These are phyloP conservation scores for Cyanodermella asteris DNA, from an alignment of 2,329 filamentous ascomycete species.

Conservation along the genomic window DNA sequence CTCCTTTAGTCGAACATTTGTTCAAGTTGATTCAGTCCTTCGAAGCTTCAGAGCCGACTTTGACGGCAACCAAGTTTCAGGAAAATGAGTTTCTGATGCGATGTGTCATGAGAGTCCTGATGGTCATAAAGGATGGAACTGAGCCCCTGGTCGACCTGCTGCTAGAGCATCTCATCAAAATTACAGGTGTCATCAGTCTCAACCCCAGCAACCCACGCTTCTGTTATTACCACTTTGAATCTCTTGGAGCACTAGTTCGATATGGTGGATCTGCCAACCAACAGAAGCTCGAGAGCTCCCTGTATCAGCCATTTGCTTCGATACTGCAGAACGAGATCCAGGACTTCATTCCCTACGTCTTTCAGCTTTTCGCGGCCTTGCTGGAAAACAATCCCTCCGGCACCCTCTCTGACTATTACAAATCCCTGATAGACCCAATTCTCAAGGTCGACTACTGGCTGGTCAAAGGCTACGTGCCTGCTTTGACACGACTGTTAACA, in stretches of 20 bases:
- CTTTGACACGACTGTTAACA: slow-evolving; percentile 62
- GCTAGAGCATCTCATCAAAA: slow-evolving; percentile 65
- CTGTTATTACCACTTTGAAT: slow-evolving; percentile 97
- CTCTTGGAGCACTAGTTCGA: slow-evolving; percentile 69
- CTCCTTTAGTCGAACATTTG: slow-evolving; percentile 69
- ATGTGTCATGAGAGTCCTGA: slow-evolving; percentile 91
- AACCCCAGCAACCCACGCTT: slow-evolving; percentile 96
- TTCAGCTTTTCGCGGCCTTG: slow-evolving; percentile 81
- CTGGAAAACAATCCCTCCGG: slow-evolving; percentile 66
- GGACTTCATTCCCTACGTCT: slow-evolving; percentile 90
- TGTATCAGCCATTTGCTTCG: slow-evolving; percentile 65
- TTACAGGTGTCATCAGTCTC: slow-evolving; percentile 75
- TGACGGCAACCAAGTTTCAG: slow-evolving; percentile 74
- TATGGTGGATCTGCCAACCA: slow-evolving; percentile 40
- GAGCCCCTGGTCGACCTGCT: slow-evolving; percentile 52
- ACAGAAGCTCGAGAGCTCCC: slow-evolving; percentile 51
- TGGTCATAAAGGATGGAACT: slow-evolving; percentile 74
- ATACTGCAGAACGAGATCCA: slow-evolving; percentile 67
- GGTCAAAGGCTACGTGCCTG: slow-evolving; percentile 77
- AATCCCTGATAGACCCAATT: slow-evolving; percentile 54
- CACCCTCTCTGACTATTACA: slow-evolving; percentile 62
- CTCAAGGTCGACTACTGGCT: slow-evolving; percentile 76
- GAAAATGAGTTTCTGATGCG: slow-evolving; percentile 99
- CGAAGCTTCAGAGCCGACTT: slow-evolving; percentile 70
- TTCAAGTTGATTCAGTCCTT: slow-evolving; percentile 83